Base-by-base conservation (phyloP, 139 green algal species). In the Coelastrella sp. region DNA sequence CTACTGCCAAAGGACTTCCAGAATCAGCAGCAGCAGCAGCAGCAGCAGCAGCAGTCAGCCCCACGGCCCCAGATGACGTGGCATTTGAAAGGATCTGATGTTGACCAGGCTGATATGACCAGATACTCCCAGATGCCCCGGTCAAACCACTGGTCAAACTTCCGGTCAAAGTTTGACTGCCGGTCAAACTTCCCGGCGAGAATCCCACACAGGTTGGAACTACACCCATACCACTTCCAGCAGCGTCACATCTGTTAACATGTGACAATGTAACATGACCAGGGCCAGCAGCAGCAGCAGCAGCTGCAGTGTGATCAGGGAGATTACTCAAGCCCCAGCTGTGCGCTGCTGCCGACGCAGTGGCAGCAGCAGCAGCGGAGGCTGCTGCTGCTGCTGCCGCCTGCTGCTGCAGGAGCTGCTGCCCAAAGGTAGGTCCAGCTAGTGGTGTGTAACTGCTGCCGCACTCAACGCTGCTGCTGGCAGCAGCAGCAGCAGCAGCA, bases 341-440 rank as follows among this genome's bases (percentile, higher is more conserved):
- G 8, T 57, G 19, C 30, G 75, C 75, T 51, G 53, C 75, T 71
- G 51, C 75, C 30, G 75, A 21, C 1, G 35, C 75, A 32, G 73
- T 57, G 6, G 73, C 75, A 30, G 53, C 75, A 37, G 45, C 75
- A 37, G 75, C 75, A 9, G 75, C n/a, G 6, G 73, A 51, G 15
- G 53, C 75, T n/a, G 45, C 75, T n/a, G 75, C 75, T 3, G 75
- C 75, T n/a, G 35, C 53, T 19, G 75, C 53, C 7, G 74, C 51
- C 53, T 82, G 75, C 53, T 82, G 75, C 9, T 82, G 75, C 35
- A 82, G 35, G 35, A 82, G 53, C 53, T 82, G 75, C 75, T 82
- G 75, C n/a, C 75, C 75, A 71, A 82, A 82, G 1, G 35, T 71
- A 4, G 73, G 73, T n/a, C n/a, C n/a, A 60, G 73, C 35, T 30